Base-by-base conservation (phyloP, 2,329 filamentous ascomycete genomes). In the Fusarium globosum region DNA sequence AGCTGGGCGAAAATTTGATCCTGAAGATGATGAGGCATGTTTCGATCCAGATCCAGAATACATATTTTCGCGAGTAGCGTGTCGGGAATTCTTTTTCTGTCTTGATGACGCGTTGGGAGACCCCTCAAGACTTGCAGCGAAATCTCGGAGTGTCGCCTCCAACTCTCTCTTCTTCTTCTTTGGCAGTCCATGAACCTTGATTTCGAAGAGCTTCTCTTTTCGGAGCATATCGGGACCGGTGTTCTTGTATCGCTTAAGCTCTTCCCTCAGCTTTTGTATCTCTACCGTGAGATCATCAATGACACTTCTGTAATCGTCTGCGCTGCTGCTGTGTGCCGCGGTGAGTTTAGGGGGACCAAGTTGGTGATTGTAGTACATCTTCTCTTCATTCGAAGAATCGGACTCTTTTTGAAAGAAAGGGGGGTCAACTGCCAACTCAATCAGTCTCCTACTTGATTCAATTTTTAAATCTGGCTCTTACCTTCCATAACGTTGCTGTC, bases 261-360 rank as follows among this genome's bases (percentile, higher is more conserved):
- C 90, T 74, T 92, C 90, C 82, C 92, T 95, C 69, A 97, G 81
- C 58, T 90, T 91, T 80, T 94, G 93, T 79, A 96, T 97, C 79
- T 95, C 92, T 33, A 97, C 85, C 0, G 94, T 97, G 66, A 97
- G 82, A 79, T 97, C 94, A 77, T 97, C 94, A 53, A 97, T 97
- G 21, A 97, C 93, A 73, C 92, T 92, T 52, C 94, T 88, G 68
- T 91, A 95, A 63, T 95, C 94, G 64, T 93, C 93, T 35, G 89
- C 90, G 57, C 91, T 92, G 78, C 89, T 93, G 78, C 83, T 89
- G 26, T 81, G 88, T 6, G 83, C 82, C 42, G 79, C 65, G 1
- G 78, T 76, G 8, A 81, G 81, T 13, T 80, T 81, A 1, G 82
- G 73, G 0, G 75, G 79, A 6, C 45, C 75, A 23, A 69, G 76